These are phyloP conservation scores for Boletus albobrunnescens DNA, from an alignment of 1,284 basidiomycete genomes.

Conservation along the genomic window DNA sequence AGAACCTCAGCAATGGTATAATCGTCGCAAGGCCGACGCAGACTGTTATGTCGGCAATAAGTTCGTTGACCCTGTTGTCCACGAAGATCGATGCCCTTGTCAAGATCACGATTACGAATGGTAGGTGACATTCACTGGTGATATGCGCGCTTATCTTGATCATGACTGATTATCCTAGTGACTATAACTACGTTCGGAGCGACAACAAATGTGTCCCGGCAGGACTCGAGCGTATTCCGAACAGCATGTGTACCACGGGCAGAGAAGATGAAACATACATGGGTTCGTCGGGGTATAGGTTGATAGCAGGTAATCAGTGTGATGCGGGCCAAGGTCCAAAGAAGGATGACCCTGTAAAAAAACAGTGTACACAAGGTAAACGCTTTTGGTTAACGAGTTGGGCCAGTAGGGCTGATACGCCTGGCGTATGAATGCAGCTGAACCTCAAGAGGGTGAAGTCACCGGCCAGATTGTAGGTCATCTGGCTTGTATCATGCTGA, in stretches of 20 bases:
- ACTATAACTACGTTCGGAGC: conserved; percentile 83
- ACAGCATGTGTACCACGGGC: conserved; percentile 61
- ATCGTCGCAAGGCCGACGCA: conserved; percentile 77
- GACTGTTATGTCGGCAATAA: conserved; percentile 93
- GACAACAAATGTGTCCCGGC: conserved; percentile 72
- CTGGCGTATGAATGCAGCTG: conserved; percentile 44
- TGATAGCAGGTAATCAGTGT: conserved; percentile 93
- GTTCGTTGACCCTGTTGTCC: conserved; percentile 78
- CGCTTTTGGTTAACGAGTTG: not conserved
- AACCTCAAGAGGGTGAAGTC: conserved; percentile 71
- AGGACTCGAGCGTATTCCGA: conserved; percentile 83
- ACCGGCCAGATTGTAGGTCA: conserved; percentile 58
- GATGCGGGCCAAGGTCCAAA: conserved; percentile 57
- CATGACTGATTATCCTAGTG: conserved; percentile 43
- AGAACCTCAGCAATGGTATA: conserved; percentile 90
- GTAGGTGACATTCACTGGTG: conserved; percentile 40
- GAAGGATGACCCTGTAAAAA: conserved; percentile 70
- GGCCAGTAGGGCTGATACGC: conserved; percentile 2
- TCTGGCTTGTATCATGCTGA: not conserved
- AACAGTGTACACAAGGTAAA: conserved; percentile 71
- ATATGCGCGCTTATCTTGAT: not conserved
- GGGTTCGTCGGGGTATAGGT: conserved; percentile 89
- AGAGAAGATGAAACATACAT: conserved; percentile 63
- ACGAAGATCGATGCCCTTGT: conserved; percentile 84
- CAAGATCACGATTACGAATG: conserved; percentile 91